A percentile compares a stretch with the other conserved stretches of the same genome.
phyloP scores from a whole-genome alignment of 2,329 filamentous ascomycete genomes.

The Cytospora paraplurivora region DNA sequence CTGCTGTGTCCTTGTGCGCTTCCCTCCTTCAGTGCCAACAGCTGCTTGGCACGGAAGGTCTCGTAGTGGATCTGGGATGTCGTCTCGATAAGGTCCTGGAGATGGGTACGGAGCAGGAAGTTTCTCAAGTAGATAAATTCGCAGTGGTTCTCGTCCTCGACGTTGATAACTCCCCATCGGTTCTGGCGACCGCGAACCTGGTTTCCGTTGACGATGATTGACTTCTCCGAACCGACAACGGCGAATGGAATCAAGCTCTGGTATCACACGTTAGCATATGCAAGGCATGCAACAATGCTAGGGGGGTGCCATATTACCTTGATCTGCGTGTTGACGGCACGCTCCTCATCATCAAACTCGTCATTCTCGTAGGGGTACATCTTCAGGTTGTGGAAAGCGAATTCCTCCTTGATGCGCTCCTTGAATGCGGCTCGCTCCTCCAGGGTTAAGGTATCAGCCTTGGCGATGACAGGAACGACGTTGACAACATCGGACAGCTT shows the following conservation, averaged over 20 bases:
- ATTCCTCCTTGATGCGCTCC: conserved; percentile 99
- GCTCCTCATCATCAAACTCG: conserved; percentile 96
- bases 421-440: conserved; percentile 97
- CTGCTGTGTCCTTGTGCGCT: conserved; percentile 81
- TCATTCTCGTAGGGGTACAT: conserved; percentile 99
- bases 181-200: conserved; percentile 98
- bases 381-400: conserved; percentile 98
- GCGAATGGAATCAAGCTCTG: conserved; percentile 95
- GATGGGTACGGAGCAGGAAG: conserved; percentile 96
- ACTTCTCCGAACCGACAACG: conserved; percentile 97
- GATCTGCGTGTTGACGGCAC: conserved; percentile 89
- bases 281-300: neutral
- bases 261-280: conserved; percentile 39
- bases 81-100: conserved; percentile 98
- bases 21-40: conserved; percentile 97
- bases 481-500: conserved; percentile 99
- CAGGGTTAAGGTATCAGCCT: conserved; percentile 92
- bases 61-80: conserved; percentile 99
- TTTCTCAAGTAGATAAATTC: conserved; percentile 98
- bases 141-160: conserved; percentile 99
- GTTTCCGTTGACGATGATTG: conserved; percentile 95
- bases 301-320: conserved; percentile 64
- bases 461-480: conserved; percentile 97
- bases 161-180: conserved; percentile 99
- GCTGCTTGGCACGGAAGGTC: conserved; percentile 98